Base-by-base conservation (phyloP, 768 basidiomycete species). In the Gymnopilus junonius region DNA sequence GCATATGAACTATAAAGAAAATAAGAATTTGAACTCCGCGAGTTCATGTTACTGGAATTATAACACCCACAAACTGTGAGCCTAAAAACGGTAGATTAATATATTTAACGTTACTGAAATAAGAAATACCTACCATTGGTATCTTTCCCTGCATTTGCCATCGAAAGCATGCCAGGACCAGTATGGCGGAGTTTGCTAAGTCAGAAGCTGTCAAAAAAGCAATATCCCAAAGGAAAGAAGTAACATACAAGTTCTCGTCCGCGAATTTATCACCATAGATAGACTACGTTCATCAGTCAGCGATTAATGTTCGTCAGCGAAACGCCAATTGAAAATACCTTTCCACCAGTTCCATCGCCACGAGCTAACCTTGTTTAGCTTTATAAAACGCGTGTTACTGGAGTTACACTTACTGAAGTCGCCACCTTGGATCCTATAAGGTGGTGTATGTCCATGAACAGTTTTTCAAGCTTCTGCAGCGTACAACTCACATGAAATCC, bases 111-210 rank as follows among this genome's bases (percentile, higher is more conserved):
- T 40, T 3, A 62, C 21, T 32, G 42, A 34, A 43, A 53, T 12
- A 55, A 10, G 6, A 14, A 65, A 54, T 4, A 66, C 79, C 61
- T 72, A 92, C 93, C 96, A 70, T 98, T 98, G 34, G 96, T 97
- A 75, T 96, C 92, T 76, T 89, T 90, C 72, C 90, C 90, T 59
- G 94, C 88, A 71, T 97, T 98, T 53, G 96, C 96, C 96, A 98
- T 97, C 2, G 94, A 95, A 62, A 97, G 85, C 60, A 85, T 83
- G 65, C 96, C 96, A 54, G 93, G 87, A 37, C 87, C 88, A 69
- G 92, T 92, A 83, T 99, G 97, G 75, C 88, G 89, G 76, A 99
- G 92, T 85, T 98, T 97, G 85, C 95, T 97, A 69, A 50, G 29
- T 51, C 2, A 62, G 43, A 32, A 59, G 55, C 8, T 56, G 65